Percentiles rank a stretch among this genome's conserved stretches.
Evolutionary conservation across 257 asterid species (phyloP).

Genomic region (Asclepias syriaca): DNA sequence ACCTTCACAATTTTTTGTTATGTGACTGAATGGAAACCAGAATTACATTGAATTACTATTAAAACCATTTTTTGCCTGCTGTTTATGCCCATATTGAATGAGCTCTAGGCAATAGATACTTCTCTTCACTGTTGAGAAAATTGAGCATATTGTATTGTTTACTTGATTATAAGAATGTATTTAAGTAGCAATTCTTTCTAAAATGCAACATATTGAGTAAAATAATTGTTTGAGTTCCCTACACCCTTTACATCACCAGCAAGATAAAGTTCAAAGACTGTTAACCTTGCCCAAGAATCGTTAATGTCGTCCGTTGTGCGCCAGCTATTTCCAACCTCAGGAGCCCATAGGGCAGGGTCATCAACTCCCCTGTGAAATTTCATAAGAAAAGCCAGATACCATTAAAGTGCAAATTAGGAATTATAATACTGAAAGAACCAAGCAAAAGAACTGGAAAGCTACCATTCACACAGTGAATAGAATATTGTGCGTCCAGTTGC

Average conservation of each 20-base stretch:
- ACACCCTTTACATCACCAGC: neutral
- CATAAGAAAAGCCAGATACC: constrained; percentile 13
- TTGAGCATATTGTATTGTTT: neutral
- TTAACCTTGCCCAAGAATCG: constrained; percentile 97
- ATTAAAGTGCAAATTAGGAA: constrained; percentile 3
- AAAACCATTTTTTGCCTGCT: neutral
- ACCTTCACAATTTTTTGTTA: neutral
- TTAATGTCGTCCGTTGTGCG: constrained; percentile 87
- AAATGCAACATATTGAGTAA: neutral
- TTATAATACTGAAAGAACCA: neutral
- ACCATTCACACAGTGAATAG: constrained; percentile 96
- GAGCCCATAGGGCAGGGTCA: constrained; percentile 95
- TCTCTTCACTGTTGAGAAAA: neutral
- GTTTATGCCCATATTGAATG: neutral
- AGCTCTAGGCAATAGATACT: neutral
- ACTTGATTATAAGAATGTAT: neutral
- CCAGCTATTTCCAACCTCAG: constrained; percentile 90
- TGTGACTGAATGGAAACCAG: neutral
- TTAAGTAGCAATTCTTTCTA: no score
- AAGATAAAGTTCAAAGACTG: constrained; percentile 9
- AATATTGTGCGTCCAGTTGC: constrained; percentile 77
- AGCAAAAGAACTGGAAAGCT: constrained; percentile 17
- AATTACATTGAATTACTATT: neutral
- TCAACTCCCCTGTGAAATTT: constrained; percentile 65
- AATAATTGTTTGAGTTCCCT: neutral